These are phyloP conservation scores for Mycosarcoma mackinlayi DNA, from an alignment of 1,284 basidiomycete genomes.

Conservation along the genomic window DNA sequence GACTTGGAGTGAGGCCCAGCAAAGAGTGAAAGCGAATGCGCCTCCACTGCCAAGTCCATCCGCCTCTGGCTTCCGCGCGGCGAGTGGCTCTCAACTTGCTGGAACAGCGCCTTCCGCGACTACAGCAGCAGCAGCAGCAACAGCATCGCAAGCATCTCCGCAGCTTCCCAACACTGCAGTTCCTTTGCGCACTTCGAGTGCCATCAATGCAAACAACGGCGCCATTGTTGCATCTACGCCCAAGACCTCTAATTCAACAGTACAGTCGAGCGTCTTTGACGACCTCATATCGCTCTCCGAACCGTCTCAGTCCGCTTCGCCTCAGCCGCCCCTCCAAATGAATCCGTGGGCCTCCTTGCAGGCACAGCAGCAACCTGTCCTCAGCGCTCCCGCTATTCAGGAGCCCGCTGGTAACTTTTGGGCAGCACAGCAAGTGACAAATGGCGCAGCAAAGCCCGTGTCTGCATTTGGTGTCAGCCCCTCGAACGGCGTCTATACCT, in stretches of 20 bases:
- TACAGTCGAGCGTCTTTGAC: constrained; percentile 51
- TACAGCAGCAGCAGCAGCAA: constrained; percentile 1
- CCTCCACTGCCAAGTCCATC: constrained; percentile 24
- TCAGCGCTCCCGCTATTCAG: constrained; percentile 43
- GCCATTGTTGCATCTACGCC: constrained; percentile 4
- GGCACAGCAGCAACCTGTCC: constrained; percentile 41
- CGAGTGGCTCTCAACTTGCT: constrained; percentile 9
- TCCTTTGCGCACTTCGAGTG: constrained; percentile 36
- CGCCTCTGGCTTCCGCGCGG: constrained; percentile 14
- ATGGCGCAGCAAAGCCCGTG: constrained; percentile 7
- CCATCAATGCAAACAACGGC: constrained; percentile 22
- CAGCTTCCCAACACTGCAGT: constrained; percentile 19
- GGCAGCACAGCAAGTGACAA: constrained; percentile 7
- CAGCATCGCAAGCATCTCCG: constrained; percentile 11
- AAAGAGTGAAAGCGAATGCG: constrained; percentile 29
- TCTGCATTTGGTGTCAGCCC: constrained; percentile 20
- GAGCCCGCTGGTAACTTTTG: constrained; percentile 40
- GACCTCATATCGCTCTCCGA: constrained; percentile 45
- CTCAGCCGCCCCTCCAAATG: constrained; percentile 50
- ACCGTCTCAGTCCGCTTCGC: constrained; percentile 14
- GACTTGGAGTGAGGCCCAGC: constrained; percentile 53
- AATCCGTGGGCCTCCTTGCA: constrained; percentile 48
- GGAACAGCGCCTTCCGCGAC: not conserved
- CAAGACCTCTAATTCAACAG: constrained; percentile 14
- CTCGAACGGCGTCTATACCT: constrained; percentile 13